A percentile compares a stretch with the other conserved stretches of the same genome.
phyloP scores from a whole-genome alignment of 1,284 basidiomycete species.

The Neonothopanus nambi region DNA sequence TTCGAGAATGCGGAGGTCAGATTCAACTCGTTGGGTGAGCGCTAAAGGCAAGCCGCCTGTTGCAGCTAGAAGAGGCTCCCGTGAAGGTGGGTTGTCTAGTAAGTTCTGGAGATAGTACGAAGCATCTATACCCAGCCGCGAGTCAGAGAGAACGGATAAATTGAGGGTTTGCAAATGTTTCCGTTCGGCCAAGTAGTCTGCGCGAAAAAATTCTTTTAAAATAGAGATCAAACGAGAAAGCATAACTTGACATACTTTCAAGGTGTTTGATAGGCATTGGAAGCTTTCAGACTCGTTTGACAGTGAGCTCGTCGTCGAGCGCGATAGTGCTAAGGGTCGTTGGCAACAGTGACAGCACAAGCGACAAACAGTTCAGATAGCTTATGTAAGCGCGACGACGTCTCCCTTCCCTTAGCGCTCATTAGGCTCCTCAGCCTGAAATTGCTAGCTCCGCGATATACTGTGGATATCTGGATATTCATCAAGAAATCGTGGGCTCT shows the following conservation, averaged over 20 bases:
- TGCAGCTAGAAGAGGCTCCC: slow-evolving; percentile 91
- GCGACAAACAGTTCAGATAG: background rate
- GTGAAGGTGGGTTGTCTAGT: slow-evolving; percentile 72
- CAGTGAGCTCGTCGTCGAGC: slow-evolving; percentile 8
- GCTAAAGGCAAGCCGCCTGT: slow-evolving; percentile 92
- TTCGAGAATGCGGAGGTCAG: slow-evolving; percentile 89
- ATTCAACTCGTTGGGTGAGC: slow-evolving; percentile 84
- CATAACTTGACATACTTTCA: slow-evolving; percentile 29
- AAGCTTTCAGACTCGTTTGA: background rate
- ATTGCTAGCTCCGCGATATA: no score
- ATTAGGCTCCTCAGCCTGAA: no score
- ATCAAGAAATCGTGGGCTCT: no score
- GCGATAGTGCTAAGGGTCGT: background rate
- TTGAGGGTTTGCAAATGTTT: slow-evolving; percentile 85
- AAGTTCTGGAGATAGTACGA: slow-evolving; percentile 86
- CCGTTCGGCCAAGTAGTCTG: slow-evolving; percentile 84
- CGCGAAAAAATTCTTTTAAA: slow-evolving; percentile 10
- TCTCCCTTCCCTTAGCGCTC: no score
- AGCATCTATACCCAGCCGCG: slow-evolving; percentile 96
- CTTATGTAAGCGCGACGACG: background rate
- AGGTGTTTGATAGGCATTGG: slow-evolving; percentile 47
- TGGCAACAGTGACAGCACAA: background rate
- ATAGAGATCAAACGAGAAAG: background rate
- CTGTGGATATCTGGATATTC: no score
- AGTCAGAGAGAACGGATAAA: slow-evolving; percentile 84